These are phyloP conservation scores for Dendrobium huoshanense DNA, from an alignment of 106 monocot genomes.

Conservation along the genomic window DNA sequence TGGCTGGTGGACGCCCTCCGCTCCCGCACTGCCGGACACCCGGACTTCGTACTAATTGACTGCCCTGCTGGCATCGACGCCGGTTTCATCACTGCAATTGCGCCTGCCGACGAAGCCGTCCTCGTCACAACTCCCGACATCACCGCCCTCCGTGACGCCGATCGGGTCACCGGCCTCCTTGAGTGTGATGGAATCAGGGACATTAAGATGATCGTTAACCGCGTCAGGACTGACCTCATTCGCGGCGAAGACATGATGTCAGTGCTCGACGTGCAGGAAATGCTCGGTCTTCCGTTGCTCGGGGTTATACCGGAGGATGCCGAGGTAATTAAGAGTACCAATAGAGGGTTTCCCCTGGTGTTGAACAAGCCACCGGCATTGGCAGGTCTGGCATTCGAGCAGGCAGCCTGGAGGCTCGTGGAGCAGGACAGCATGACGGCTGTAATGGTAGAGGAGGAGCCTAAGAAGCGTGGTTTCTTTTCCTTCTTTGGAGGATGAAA, in stretches of 20 bases:
- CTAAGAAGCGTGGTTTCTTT: slow-evolving; percentile 76
- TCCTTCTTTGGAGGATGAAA: slow-evolving; percentile 83
- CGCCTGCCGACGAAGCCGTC: slow-evolving; percentile 87
- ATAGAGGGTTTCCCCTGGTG: slow-evolving; percentile 76
- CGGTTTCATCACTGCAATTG: slow-evolving; percentile 81
- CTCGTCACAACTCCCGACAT: slow-evolving; percentile 94
- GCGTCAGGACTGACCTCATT: slow-evolving; percentile 75
- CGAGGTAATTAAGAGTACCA: slow-evolving; percentile 91
- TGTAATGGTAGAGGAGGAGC: slow-evolving; percentile 82
- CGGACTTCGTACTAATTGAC: slow-evolving; percentile 87
- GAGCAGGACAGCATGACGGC: slow-evolving; percentile 96
- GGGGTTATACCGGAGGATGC: slow-evolving; percentile 92
- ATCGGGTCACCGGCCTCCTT: slow-evolving; percentile 81
- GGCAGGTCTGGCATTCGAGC: slow-evolving; percentile 87
- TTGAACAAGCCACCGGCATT: slow-evolving; percentile 64
- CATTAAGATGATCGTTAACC: slow-evolving; percentile 91
- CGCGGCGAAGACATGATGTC: slow-evolving; percentile 97
- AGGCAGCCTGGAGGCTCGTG: slow-evolving; percentile 91
- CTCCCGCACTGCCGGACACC: slow-evolving; percentile 18
- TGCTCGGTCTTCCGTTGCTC: slow-evolving; percentile 82
- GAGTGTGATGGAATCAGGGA: slow-evolving; percentile 94
- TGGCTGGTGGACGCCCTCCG: slow-evolving; percentile 36
- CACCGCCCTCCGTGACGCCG: slow-evolving; percentile 80
- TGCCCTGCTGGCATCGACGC: slow-evolving; percentile 96
- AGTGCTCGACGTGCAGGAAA: slow-evolving; percentile 91